Base-by-base conservation (phyloP, 139 green algal species). In the Haematococcus lacustris region DNA sequence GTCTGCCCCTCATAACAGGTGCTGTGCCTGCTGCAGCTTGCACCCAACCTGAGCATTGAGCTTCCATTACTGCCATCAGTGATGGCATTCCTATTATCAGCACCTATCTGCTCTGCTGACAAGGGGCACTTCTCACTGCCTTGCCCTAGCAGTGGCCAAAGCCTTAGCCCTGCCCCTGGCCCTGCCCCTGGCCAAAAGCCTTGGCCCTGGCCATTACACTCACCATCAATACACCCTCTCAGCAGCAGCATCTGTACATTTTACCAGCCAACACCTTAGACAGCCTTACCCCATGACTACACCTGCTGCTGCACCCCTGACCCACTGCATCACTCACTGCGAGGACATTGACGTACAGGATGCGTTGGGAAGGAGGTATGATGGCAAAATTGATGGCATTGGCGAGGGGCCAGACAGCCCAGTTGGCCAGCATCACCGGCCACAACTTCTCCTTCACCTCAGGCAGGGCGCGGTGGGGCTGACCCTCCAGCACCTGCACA, bases 301-400 rank as follows among this genome's bases (percentile, higher is more conserved):
- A 38, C 38, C 1, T 26, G 7, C 25, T 64, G 25, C 5, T 33
- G 51, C 21, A 32, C 6, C 3, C 28, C 1, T 70, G 26, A 70
- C 30, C 6, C 59, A 32, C 3, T 9, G 6, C 2, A 23, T 21
- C 33, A 70, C 78, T 78, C 66, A 88, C 83, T 37, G 77, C 76
- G 37, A 94, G 76, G 3, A 85, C 60, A 68, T 96, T 96, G 73
- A 93, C 88, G 83, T 93, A 96, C 37, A 96, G 80, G 51, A 95
- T 92, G 33, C 91, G 79, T 40, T 91, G 87, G 53, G 89, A 67
- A 2, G 78, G 78, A 26, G 90, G 86, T 9, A 94, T 80, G 62
- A 87, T 88, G 17, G 73, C 76, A 86, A 96, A 96, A 84, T 94
- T 95, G 74, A 96, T 82, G 7, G 33, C 40, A 32, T 72, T 63